These are phyloP conservation scores for Physcomitrium patens DNA, from an alignment of 225 moss, liverwort and hornwort species.

Conservation along the genomic window DNA sequence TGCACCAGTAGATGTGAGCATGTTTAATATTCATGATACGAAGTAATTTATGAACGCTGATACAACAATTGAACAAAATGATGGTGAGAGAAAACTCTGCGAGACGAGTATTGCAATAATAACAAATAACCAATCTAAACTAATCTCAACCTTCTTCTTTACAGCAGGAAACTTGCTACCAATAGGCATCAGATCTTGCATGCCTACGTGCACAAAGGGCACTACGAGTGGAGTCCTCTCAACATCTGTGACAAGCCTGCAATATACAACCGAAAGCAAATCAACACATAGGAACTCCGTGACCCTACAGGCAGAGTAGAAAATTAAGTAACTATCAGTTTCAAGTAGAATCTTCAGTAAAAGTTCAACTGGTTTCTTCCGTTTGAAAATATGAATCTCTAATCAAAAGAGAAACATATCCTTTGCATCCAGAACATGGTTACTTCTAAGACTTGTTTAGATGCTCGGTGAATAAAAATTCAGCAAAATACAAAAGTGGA, in stretches of 20 bases:
- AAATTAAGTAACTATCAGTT: neutral
- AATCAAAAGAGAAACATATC: too few species aligned
- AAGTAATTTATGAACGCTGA: neutral
- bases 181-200: constrained; percentile 94
- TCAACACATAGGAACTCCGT: neutral
- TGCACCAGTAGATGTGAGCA: neutral
- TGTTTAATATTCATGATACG: neutral
- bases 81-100: too few species aligned
- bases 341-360: neutral
- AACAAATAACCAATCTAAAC: neutral
- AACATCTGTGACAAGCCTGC: constrained; percentile 83
- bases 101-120: too few species aligned
- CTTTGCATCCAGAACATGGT: too few species aligned
- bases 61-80: neutral
- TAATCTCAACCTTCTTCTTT: constrained; percentile 66
- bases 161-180: constrained; percentile 84
- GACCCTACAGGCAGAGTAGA: too few species aligned
- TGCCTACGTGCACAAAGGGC: constrained; percentile 91
- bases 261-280: constrained; percentile 12
- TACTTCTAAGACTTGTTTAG: too few species aligned
- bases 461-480: too few species aligned
- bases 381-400: neutral
- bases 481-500: too few species aligned
- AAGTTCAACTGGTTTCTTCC: constrained; percentile 1
- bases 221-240: constrained; percentile 75